These are phyloP conservation scores for Kodamaea hsintzibuensis DNA, from an alignment of 805 yeast species.

Conservation along the genomic window DNA sequence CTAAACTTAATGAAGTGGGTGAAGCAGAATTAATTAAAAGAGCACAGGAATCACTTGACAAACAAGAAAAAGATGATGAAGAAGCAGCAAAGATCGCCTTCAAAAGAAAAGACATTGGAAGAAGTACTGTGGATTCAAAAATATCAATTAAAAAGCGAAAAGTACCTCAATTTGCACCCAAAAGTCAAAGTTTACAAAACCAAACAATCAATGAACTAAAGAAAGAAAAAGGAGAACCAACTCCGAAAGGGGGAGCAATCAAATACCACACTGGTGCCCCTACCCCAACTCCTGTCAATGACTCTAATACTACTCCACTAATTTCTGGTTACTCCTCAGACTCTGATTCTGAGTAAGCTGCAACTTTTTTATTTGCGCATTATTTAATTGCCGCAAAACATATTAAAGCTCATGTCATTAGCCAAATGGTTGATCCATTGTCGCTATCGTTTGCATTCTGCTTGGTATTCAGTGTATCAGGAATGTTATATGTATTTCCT, in stretches of 20 bases:
- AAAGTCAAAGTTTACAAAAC: not conserved
- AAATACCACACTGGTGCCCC: too few relatives aligned
- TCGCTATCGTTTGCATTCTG: not conserved
- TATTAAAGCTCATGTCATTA: not conserved
- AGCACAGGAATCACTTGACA: slow-evolving; percentile 19
- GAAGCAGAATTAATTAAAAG: slow-evolving; percentile 21
- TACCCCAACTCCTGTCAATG: not conserved
- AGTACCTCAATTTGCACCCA: slow-evolving; percentile 2
- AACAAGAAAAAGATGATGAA: slow-evolving; percentile 16
- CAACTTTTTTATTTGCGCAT: not conserved
- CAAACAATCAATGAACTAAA: not conserved
- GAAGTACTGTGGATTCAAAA: slow-evolving; percentile 8
- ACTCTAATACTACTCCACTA: not conserved
- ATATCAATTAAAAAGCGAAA: slow-evolving; percentile 8
- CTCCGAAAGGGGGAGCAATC: not conserved
- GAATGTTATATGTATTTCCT: not conserved
- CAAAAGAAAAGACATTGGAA: slow-evolving; percentile 8
- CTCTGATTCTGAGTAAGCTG: slow-evolving; percentile 2
- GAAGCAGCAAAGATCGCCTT: slow-evolving; percentile 19
- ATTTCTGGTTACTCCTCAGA: slow-evolving; percentile 7
- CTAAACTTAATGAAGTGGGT: slow-evolving; percentile 21
- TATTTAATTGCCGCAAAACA: not conserved
- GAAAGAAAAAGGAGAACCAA: not conserved
- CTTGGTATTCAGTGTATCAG: not conserved
- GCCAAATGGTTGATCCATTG: not conserved